These are phyloP conservation scores for Schwanniomyces etchellsii DNA, from an alignment of 1,139 yeast genomes.

Conservation along the genomic window DNA sequence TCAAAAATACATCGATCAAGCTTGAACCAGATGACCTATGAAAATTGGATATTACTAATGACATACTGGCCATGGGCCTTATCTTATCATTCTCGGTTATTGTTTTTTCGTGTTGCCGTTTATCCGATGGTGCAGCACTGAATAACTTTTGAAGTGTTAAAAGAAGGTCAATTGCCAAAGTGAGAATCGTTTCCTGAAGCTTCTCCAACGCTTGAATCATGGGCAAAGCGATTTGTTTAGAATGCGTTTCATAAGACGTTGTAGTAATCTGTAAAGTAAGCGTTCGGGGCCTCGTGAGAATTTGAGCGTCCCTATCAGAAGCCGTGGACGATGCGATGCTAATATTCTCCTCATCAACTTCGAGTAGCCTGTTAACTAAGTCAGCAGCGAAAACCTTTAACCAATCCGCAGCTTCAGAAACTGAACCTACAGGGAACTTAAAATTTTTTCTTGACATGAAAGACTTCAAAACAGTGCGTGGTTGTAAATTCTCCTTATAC, in stretches of 20 bases:
- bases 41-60: constrained; percentile 50
- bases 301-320: constrained; percentile 16
- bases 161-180: constrained; percentile 26
- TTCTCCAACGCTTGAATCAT: constrained; percentile 34
- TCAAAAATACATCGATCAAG: constrained; percentile 43
- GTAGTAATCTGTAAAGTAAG: constrained; percentile 30
- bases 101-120: constrained; percentile 11
- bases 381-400: constrained; percentile 80
- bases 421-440: constrained; percentile 44
- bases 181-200: constrained; percentile 23
- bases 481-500: constrained; percentile 45
- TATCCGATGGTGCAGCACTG: constrained; percentile 9
- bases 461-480: constrained; percentile 64
- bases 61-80: constrained; percentile 45
- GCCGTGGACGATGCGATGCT: constrained; percentile 21
- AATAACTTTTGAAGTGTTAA: constrained; percentile 29
- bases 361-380: constrained; percentile 61
- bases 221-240: constrained; percentile 44
- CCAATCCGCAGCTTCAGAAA: constrained; percentile 72
- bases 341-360: constrained; percentile 66
- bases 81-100: constrained; percentile 16
- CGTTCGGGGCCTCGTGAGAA: constrained; percentile 47
- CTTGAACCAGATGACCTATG: constrained; percentile 34
- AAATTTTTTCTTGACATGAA: constrained; percentile 89
- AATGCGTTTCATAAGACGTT: constrained; percentile 19